These are phyloP conservation scores for Chlorella sp. DNA, from an alignment of 139 green algal species.

Conservation along the genomic window DNA sequence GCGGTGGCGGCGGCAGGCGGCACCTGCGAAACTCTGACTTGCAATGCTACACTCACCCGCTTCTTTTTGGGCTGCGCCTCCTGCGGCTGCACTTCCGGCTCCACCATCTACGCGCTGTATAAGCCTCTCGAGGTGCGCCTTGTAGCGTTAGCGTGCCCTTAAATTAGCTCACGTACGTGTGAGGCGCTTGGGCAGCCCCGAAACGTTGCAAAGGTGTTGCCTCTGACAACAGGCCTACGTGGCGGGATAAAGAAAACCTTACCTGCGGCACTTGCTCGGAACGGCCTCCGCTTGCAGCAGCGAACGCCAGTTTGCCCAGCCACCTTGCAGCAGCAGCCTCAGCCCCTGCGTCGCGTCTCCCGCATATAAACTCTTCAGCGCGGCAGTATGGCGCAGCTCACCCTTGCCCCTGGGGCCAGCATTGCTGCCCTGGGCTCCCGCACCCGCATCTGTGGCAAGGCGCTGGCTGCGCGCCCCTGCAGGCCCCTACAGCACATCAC, in stretches of 20 bases:
- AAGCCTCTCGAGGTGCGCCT: no score
- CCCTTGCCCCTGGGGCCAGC: not conserved
- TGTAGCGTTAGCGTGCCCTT: no score
- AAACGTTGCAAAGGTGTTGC: no score
- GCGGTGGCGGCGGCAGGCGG: not conserved
- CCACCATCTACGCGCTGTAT: no score
- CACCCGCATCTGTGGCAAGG: not conserved
- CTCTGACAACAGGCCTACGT: no score
- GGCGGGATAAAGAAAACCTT: no score
- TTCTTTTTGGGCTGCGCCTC: no score
- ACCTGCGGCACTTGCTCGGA: not conserved
- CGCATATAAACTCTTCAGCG: not conserved
- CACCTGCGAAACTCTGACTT: not conserved
- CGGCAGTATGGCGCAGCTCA: not conserved
- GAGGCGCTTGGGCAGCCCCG: no score
- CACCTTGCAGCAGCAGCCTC: not conserved
- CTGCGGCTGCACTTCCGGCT: no score
- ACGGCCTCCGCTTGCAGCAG: not conserved
- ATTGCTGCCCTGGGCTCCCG: not conserved
- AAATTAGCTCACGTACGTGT: no score
- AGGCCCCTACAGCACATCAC: constrained; percentile 10
- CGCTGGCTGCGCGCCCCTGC: not conserved
- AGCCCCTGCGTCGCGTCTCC: not conserved
- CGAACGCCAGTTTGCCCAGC: no score
- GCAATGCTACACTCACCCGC: not conserved